Base-by-base conservation (phyloP, 768 basidiomycete species). In the Mycena galericulata region DNA sequence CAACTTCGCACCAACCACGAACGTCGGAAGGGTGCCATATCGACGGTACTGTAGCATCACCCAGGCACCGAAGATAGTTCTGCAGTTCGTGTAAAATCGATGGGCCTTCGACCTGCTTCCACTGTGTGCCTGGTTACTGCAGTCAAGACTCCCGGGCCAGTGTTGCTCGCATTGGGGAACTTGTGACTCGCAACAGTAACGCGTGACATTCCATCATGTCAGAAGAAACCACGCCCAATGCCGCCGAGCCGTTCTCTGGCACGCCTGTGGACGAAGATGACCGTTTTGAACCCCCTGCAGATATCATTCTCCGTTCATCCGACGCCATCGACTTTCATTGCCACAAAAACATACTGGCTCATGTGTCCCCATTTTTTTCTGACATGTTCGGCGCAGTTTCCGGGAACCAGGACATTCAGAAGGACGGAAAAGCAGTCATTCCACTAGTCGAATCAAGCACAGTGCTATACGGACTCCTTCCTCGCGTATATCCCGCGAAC, bases 241-340 rank as follows among this genome's bases (percentile, higher is more conserved):
- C 65, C 7, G 20, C 22, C 9, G 57, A 59, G 24, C 65, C 65
- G 15, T 66, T 66, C 30, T 66, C 65, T 38, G 65, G 65, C 12
- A 40, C 50, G 7, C 17, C 50, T 0, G 41, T 66, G 20, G 27
- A 47, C 2, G 56, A 41, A 7, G 65, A 66, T 36, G 57, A 66
- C 22, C 14, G 26, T 17, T 65, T 65, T 20, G 64, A 66, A 27
- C 65, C 63, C 4, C 46, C 57, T 20, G 22, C 65, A 2, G 65
- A 66, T 18, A 66, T 66, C 7, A 66, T 59, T 10, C 49, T 66
- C 8, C 65, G 65, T 38, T 66, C 57, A 3, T 57, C 55, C 17
- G 63, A 65, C 29, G 38, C 63, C 32, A 27, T 66, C 24, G 65
- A 66, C 57, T 66, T 66, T 20, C 65, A 66, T 24, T 65, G 64